phyloP scores from a whole-genome alignment of 2,329 filamentous ascomycete genomes.

The Stagonosporopsis chrysanthemi region DNA sequence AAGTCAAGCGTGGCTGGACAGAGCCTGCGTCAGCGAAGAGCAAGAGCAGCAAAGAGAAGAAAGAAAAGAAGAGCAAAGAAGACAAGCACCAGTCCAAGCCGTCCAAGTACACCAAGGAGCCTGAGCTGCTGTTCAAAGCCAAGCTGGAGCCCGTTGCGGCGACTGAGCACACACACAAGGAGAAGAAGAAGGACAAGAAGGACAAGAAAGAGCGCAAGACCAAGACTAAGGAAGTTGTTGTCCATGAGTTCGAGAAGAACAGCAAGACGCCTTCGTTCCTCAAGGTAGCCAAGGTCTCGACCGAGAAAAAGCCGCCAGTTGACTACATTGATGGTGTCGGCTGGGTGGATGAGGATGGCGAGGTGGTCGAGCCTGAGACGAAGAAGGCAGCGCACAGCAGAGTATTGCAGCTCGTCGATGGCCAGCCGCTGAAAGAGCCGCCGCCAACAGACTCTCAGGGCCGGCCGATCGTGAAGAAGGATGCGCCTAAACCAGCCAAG shows the following conservation, averaged over 20 bases:
- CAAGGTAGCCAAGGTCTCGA: slow-evolving; percentile 61
- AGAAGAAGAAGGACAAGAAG: slow-evolving; percentile 58
- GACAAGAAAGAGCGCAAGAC: slow-evolving; percentile 67
- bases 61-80: slow-evolving; percentile 64
- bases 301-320: slow-evolving; percentile 57
- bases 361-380: slow-evolving; percentile 70
- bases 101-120: slow-evolving; percentile 80
- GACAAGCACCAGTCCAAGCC: slow-evolving; percentile 65
- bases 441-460: slow-evolving; percentile 27
- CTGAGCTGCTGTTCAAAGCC: slow-evolving; percentile 86
- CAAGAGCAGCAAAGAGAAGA: slow-evolving; percentile 58
- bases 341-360: slow-evolving; percentile 83
- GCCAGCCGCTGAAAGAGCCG: slow-evolving; percentile 14
- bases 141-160: slow-evolving; percentile 64
- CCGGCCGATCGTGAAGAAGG: slow-evolving; percentile 28
- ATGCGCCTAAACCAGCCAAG: slow-evolving; percentile 27
- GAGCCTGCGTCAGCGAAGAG: slow-evolving; percentile 62
- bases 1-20: slow-evolving; percentile 90
- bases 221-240: slow-evolving; percentile 63
- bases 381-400: slow-evolving; percentile 45
- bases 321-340: slow-evolving; percentile 85
- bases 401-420: slow-evolving; percentile 44
- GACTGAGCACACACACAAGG: slow-evolving; percentile 45
- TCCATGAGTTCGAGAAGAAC: slow-evolving; percentile 91
- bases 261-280: slow-evolving; percentile 84